These are phyloP conservation scores for Alternaria conjuncta DNA, from an alignment of 2,329 filamentous ascomycete species.

Conservation along the genomic window DNA sequence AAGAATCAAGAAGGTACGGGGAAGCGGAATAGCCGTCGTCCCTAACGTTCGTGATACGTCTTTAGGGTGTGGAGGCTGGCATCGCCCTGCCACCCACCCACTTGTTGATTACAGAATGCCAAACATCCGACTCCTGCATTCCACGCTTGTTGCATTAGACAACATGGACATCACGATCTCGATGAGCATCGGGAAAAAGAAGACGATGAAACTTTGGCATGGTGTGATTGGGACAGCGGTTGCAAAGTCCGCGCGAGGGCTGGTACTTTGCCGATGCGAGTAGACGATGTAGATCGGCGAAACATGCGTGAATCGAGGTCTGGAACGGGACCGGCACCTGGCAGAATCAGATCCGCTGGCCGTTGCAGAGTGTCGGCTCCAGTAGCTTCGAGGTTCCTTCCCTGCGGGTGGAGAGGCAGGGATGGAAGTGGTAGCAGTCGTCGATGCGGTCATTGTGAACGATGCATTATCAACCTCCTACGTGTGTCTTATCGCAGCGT, in stretches of 20 bases:
- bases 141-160: background rate
- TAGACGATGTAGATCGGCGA: slow-evolving; percentile 18
- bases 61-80: background rate
- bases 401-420: background rate
- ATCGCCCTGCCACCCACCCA: background rate
- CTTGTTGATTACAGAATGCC: background rate
- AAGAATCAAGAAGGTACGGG: background rate
- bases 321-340: slow-evolving; percentile 17
- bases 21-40: background rate
- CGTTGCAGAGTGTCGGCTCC: slow-evolving; percentile 1
- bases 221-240: slow-evolving; percentile 4
- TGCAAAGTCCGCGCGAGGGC: background rate
- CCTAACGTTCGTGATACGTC: background rate
- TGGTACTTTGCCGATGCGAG: slow-evolving; percentile 11
- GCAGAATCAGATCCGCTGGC: slow-evolving; percentile 15
- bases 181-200: slow-evolving; percentile 12
- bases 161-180: background rate
- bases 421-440: background rate
- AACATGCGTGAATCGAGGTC: slow-evolving; percentile 17
- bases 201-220: background rate
- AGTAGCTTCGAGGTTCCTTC: background rate
- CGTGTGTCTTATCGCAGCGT: background rate
- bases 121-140: background rate
- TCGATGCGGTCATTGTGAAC: background rate
- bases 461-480: background rate